These are phyloP conservation scores for Wickerhamomyces kurtzmanii DNA, from an alignment of 805 yeast species.

Conservation along the genomic window DNA sequence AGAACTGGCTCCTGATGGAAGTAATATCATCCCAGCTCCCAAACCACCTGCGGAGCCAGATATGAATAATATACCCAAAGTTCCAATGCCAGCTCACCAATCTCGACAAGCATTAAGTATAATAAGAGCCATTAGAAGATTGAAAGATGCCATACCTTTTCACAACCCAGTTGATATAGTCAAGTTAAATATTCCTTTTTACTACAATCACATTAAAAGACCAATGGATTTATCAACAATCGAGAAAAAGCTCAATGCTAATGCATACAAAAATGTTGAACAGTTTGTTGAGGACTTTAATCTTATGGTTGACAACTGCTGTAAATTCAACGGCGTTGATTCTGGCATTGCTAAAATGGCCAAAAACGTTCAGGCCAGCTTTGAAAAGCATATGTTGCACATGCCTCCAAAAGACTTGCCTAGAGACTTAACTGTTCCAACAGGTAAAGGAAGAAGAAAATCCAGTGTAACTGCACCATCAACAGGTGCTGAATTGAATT, in stretches of 20 bases:
- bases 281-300: slow-evolving; percentile 72
- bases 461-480: slow-evolving; percentile 10
- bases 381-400: slow-evolving; percentile 86
- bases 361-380: slow-evolving; percentile 78
- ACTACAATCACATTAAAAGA: slow-evolving; percentile 68
- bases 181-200: slow-evolving; percentile 83
- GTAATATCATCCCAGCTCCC: slow-evolving; percentile 50
- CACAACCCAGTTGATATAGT: slow-evolving; percentile 83
- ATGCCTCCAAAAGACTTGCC: slow-evolving; percentile 63
- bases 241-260: slow-evolving; percentile 62
- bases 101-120: slow-evolving; percentile 68
- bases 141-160: slow-evolving; percentile 90
- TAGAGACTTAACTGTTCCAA: slow-evolving; percentile 6
- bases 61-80: slow-evolving; percentile 51
- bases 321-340: slow-evolving; percentile 74
- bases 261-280: slow-evolving; percentile 64
- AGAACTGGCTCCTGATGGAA: slow-evolving; percentile 2
- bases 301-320: slow-evolving; percentile 77
- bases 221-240: slow-evolving; percentile 95
- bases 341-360: slow-evolving; percentile 89
- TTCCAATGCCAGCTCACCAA: slow-evolving; percentile 79
- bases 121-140: slow-evolving; percentile 76
- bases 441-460: slow-evolving; percentile 11
- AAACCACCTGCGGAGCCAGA: slow-evolving; percentile 69
- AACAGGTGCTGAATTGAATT: slow-evolving; percentile 20